Evolutionary conservation across 2,329 filamentous ascomycete species (phyloP), one percentile per base, ranked within the genome.

Genomic region (Ilyonectria mors-panacis): DNA sequence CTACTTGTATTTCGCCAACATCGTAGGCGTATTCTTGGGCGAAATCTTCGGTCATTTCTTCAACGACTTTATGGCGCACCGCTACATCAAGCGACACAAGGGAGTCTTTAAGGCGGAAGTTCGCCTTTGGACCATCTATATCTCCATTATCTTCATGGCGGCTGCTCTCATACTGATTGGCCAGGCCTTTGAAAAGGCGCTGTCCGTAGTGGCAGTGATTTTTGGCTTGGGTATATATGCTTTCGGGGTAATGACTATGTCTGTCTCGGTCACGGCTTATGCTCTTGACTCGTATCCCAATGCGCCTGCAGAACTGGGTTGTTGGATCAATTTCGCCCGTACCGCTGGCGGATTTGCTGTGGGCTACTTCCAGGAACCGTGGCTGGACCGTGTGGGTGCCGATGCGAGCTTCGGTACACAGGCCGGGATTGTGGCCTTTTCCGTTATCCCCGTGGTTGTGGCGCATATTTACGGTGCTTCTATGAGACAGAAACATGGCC

Each of bases 1-100:
- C 72, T 83, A 76, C 78, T 87, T 89, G 74, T 89, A 90, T 77
- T 88, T 90, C 73, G 85, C 86, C 0, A 85, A 86, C 9, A 81
- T 89, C 28, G 82, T 88, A 2, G 88, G 83, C 4, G 83, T 85
- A 1, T 75, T 87, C 10, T 77, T 89, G 1, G 88, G 87, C 28
- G 86, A 88, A 77, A 59, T 85, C 0, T 74, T 79, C 4, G 88
- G 88, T 15, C 88, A 89, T 77, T 88, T 82, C 82, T 78, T 89
- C 4, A 86, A 89, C 75, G 87, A 89, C 70, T 68, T 79, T 2
- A 75, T 88, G 19, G 85, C 84, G 4, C 78, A 72, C 19, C 73
- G 79, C 39, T 85, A 85, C 71, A 84, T 85, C 50, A 75, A 77
- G 3, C 73, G 75, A 1, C 83, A 89, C 76, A 73, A 81, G 10